phyloP scores from a whole-genome alignment of 352 stramenopile species.

The Globisporangium iwayamae region DNA sequence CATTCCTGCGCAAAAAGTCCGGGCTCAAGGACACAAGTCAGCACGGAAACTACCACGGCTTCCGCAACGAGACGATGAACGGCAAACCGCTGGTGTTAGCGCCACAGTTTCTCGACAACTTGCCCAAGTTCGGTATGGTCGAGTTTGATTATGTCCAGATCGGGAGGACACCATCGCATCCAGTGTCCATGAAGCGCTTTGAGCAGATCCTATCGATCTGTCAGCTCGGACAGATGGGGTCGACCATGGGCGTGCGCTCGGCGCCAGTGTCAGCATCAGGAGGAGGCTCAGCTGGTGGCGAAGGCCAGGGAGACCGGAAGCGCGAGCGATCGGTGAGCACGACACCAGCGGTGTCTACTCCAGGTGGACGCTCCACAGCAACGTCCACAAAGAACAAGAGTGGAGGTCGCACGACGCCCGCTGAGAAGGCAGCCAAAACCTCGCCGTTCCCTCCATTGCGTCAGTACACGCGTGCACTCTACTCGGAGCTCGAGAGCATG shows the following conservation, averaged over 20 bases:
- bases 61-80: conserved; percentile 74
- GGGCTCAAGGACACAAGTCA: conserved; percentile 71
- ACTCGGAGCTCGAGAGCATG: conserved; percentile 59
- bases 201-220: conserved; percentile 60
- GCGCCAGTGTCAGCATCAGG: not conserved
- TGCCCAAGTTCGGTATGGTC: conserved; percentile 66
- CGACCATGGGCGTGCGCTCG: conserved; percentile 28
- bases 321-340: conserved; percentile 7
- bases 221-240: conserved; percentile 47
- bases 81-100: conserved; percentile 53
- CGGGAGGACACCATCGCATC: conserved; percentile 26
- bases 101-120: conserved; percentile 53
- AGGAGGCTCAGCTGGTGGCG: not conserved
- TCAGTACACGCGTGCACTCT: conserved; percentile 34
- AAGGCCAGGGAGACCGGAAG: not conserved
- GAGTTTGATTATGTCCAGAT: conserved; percentile 79
- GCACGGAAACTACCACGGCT: conserved; percentile 70
- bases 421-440: not conserved
- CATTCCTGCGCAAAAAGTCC: conserved; percentile 64
- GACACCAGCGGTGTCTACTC: not conserved
- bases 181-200: conserved; percentile 62
- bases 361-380: not conserved
- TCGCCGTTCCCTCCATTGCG: conserved; percentile 40
- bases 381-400: not conserved
- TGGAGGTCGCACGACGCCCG: not conserved